Evolutionary conservation across 805 yeast species (phyloP), one percentile per base, ranked within the genome.

Genomic region (Kluyveromyces starmeri): DNA sequence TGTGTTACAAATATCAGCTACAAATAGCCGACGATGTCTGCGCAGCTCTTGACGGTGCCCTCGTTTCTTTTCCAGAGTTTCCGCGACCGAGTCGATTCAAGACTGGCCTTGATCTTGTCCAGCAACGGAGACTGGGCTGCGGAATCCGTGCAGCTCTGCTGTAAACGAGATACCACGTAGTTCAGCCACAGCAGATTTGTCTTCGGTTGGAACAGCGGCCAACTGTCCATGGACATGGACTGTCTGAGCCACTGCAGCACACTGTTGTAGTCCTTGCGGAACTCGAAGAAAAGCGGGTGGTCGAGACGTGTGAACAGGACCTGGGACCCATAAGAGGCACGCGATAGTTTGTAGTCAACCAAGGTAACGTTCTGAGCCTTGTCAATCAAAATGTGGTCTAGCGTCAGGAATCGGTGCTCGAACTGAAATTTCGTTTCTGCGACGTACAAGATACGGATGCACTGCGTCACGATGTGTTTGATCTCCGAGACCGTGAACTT

Each of bases 341-440:
- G 61, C 5, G 78, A 65, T 20, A 74, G 59, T 9, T 78, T 69
- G 43, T 70, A 71, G 44, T 78, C 83, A 39, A 77, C 73, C 6
- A 80, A 47, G 9, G 71, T 68, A 4, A 73, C 73, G 37, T 61
- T 62, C 11, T 55, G 53, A 6, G 46, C 39, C 10, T 45, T 43
- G 32, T 63, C 63, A 12, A 80, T 59, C 11, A 77, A 58, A 35
- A 80, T 61, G 47, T 80, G 80, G 9, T 78, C 78, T 68, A 80
- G 66, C 41, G 76, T 80, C 39, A 81, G 54, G 51, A 80, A 83
- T 30, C 89, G 64, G 47, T 81, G 89, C 54, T 80, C 88, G 54
- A 79, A 79, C 40, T 68, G 62, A 39, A 61, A 59, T 23, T 58
- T 48, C 11, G 59, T 52, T 51, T 81, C 86, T 1, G 74, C 78